A percentile compares a stretch with the other conserved stretches of the same genome.
Conservation (phyloP, 176 grass and related monocot species). For the Dactylis glomerata region DNA sequence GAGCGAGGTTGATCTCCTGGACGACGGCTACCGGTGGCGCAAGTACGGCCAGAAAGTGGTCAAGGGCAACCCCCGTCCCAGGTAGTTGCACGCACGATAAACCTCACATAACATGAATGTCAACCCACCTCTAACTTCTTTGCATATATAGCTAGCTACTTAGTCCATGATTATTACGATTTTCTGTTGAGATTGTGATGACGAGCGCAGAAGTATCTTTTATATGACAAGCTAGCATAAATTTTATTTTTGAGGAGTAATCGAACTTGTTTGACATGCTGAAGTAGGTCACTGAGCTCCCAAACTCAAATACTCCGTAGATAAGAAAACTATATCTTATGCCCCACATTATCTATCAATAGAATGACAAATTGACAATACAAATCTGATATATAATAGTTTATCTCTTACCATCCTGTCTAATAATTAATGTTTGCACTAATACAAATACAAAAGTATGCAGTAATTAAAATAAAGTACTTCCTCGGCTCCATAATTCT, state of each 20-base stretch:
- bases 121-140: not conserved
- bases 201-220: not conserved
- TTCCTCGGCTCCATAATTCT: too few relatives aligned
- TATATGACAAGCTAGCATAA: too few relatives aligned
- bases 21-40: slow-evolving; percentile 63
- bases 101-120: not conserved
- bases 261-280: not conserved
- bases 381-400: not conserved
- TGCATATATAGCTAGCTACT: not conserved
- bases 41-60: slow-evolving; percentile 66
- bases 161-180: not conserved
- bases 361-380: too few relatives aligned
- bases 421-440: not conserved
- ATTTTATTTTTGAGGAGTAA: not conserved
- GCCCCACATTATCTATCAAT: not conserved
- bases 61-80: slow-evolving; percentile 57
- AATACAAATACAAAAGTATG: not conserved
- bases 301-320: too few relatives aligned
- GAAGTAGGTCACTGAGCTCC: not conserved
- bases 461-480: not conserved
- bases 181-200: not conserved
- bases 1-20: slow-evolving; percentile 54
- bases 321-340: not conserved
- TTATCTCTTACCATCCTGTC: not conserved
- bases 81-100: slow-evolving; percentile 18